Base-by-base conservation (phyloP, 805 yeast genomes). In the Yarrowia phangngaensis region DNA sequence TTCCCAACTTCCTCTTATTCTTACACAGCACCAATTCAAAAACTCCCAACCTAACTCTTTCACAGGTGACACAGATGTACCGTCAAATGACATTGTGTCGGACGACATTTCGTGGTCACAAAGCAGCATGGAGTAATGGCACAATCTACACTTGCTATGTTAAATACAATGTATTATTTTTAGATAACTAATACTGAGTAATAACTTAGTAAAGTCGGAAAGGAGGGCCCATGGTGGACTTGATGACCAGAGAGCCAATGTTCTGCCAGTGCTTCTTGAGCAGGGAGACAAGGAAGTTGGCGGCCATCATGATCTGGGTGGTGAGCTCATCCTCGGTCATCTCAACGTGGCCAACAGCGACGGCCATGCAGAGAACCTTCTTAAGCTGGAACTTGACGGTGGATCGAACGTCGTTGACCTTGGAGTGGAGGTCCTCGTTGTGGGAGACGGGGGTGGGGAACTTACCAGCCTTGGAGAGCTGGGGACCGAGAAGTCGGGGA, bases 241-340 rank as follows among this genome's bases (percentile, higher is more conserved):
- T 92, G 80, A 92, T 83, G 71, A 89, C 97, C 74, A 92, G 79
- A 70, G 98, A 92, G 68, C 98, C 98, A 71, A 92, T 97, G 78
- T 92, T 92, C 82, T 92, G 99, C 99, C 99, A 92, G 95, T 92
- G 87, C 90, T 92, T 92, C 95, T 92, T 92, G 74, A 92, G 82
- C 75, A 92, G 78, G 62, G 99, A 92, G 64, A 92, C 98, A 74
- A 92, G 84, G 83, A 92, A 92, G 95, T 92, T 92, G 64, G 95
- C 80, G 64, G 99, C 80, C 92, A 92, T 81, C 87, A 92, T 80
- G 78, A 92, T 87, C 78, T 92, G 98, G 82, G 90, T 85, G 67
- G 84, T 95, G 69, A 92, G 78, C 65, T 79, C 79, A 65, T 88
- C 97, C 80, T 90, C 92, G 69, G 84, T 94, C 98, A 92, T 92